Percentiles rank a stretch among this genome's conserved stretches.
Evolutionary conservation across 768 basidiomycete genomes (phyloP).

Genomic region (Lanmaoa pseudosensibilis): DNA sequence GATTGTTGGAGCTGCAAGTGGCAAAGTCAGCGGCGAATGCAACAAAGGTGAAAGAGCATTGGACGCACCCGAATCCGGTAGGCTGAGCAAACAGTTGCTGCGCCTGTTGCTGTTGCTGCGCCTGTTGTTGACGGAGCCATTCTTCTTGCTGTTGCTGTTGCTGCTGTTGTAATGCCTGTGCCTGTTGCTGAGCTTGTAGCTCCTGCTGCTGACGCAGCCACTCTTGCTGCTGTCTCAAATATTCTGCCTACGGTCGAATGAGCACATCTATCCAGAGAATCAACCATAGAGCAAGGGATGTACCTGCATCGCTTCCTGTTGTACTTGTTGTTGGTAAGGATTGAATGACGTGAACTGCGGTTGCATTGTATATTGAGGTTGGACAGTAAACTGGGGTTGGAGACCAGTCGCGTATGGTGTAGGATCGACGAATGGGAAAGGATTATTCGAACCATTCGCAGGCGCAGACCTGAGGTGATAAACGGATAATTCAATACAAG

Average conservation of each 20-base stretch:
- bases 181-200: constrained; percentile 43
- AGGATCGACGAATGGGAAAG: constrained; percentile 63
- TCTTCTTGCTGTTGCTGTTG: constrained; percentile 55
- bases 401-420: constrained; percentile 57
- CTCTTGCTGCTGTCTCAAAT: constrained; percentile 58
- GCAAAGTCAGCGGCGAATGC: constrained; percentile 22
- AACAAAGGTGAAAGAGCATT: not conserved
- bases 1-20: constrained; percentile 85
- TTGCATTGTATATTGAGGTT: constrained; percentile 73
- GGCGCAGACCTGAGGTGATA: constrained; percentile 31
- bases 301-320: constrained; percentile 82
- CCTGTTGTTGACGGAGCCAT: constrained; percentile 63
- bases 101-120: constrained; percentile 46
- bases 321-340: constrained; percentile 88
- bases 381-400: constrained; percentile 74
- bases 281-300: not conserved
- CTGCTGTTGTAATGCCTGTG: constrained; percentile 35
- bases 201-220: constrained; percentile 68
- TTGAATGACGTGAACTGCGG: constrained; percentile 94
- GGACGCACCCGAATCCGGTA: constrained; percentile 72
- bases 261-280: constrained; percentile 2
- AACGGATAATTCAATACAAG: constrained; percentile 1
- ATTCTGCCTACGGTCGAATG: constrained; percentile 40
- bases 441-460: constrained; percentile 42
- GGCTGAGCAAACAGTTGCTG: constrained; percentile 57